Conservation (phyloP, 1,139 yeast genomes). For the Kurtzmaniella quercitrusa region DNA sequence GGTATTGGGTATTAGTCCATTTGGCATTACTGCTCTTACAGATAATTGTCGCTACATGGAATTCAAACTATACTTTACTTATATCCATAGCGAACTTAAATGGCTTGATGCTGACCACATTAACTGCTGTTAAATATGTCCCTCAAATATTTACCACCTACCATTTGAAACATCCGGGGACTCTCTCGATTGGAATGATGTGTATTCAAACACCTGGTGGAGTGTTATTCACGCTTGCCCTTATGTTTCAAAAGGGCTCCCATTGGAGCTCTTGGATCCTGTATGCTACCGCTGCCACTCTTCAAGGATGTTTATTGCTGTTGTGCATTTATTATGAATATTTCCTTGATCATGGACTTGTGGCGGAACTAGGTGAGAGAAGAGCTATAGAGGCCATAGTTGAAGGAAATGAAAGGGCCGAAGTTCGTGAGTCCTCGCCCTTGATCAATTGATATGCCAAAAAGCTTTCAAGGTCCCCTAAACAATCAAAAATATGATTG, state of each 20-base stretch:
- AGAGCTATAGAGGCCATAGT: slow-evolving; percentile 30
- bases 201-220: slow-evolving; percentile 90
- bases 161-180: slow-evolving; percentile 70
- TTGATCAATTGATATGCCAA: no score
- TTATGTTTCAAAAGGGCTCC: slow-evolving; percentile 70
- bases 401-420: slow-evolving; percentile 19
- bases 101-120: slow-evolving; percentile 58
- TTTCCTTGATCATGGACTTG: slow-evolving; percentile 23
- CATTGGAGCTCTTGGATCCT: slow-evolving; percentile 90
- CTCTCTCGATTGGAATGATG: slow-evolving; percentile 80
- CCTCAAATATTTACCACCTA: slow-evolving; percentile 80
- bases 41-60: slow-evolving; percentile 25
- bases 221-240: slow-evolving; percentile 66
- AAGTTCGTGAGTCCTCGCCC: not conserved
- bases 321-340: slow-evolving; percentile 40
- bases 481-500: not conserved
- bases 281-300: slow-evolving; percentile 64
- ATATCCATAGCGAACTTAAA: slow-evolving; percentile 51
- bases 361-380: slow-evolving; percentile 29
- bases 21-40: slow-evolving; percentile 32
- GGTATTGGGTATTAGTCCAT: slow-evolving; percentile 34
- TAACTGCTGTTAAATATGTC: slow-evolving; percentile 69
- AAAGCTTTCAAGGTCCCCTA: no score
- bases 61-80: slow-evolving; percentile 17
- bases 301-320: slow-evolving; percentile 48